phyloP scores from a whole-genome alignment of 2,329 filamentous ascomycete genomes.

The Colletotrichum tabaci region DNA sequence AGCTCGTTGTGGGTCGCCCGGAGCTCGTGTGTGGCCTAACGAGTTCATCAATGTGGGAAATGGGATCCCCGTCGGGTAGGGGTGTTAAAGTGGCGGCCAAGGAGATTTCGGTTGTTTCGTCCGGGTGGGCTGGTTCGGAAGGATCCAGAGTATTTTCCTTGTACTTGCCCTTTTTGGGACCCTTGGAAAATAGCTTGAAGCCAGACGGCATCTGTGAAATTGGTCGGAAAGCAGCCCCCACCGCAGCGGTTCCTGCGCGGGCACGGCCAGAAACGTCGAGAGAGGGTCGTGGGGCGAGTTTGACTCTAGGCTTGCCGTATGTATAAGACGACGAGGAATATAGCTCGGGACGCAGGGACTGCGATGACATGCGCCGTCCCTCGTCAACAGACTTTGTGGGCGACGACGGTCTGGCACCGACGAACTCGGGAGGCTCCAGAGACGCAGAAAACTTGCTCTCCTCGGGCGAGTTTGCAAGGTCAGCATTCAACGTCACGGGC shows the following conservation, averaged over 20 bases:
- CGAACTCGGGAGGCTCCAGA: conserved; percentile 66
- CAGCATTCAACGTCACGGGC: conserved; percentile 66
- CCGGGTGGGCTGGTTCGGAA: conserved; percentile 51
- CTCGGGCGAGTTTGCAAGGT: conserved; percentile 66
- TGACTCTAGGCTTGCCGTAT: conserved; percentile 83
- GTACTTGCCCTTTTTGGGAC: conserved; percentile 65
- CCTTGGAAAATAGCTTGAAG: conserved; percentile 78
- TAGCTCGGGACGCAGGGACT: conserved; percentile 66
- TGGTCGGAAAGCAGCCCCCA: conserved; percentile 70
- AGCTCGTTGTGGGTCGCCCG: conserved; percentile 60
- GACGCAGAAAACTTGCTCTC: conserved; percentile 66
- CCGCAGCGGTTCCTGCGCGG: conserved; percentile 65
- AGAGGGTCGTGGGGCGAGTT: conserved; percentile 88
- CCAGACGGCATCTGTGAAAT: conserved; percentile 85
- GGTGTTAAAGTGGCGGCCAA: conserved; percentile 52
- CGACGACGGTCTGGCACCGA: conserved; percentile 63
- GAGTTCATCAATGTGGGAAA: conserved; percentile 46
- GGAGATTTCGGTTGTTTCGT: conserved; percentile 55
- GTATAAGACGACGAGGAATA: conserved; percentile 65
- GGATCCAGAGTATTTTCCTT: conserved; percentile 50
- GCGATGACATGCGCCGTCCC: conserved; percentile 63
- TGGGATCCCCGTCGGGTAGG: conserved; percentile 53
- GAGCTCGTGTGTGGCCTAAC: conserved; percentile 54
- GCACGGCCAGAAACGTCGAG: conserved; percentile 74
- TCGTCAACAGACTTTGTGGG: conserved; percentile 62